Percentiles rank a stretch among this genome's conserved stretches.
Evolutionary conservation across 2,329 filamentous ascomycete species (phyloP).

Genomic region (Neodidymelliopsis sp.): DNA sequence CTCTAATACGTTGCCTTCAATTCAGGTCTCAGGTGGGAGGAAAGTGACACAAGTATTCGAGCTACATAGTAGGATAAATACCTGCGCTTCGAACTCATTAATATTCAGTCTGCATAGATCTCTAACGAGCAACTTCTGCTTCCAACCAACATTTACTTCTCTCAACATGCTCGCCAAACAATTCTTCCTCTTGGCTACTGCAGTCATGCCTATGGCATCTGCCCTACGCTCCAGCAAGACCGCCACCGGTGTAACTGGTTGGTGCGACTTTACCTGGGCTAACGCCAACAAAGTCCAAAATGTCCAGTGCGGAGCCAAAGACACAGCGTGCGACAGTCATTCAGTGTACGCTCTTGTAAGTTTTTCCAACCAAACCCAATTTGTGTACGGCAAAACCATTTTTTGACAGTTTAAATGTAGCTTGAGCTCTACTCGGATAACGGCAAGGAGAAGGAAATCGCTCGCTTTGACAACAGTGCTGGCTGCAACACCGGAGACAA

Average conservation of each 20-base stretch:
- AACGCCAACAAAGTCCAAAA: slow-evolving; percentile 1
- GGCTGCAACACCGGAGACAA: neutral
- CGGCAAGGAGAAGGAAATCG: slow-evolving; percentile 4
- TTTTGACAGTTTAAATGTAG: too few relatives aligned
- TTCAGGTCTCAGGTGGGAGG: too few relatives aligned
- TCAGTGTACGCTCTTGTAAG: slow-evolving; percentile 1
- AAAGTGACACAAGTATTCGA: too few relatives aligned
- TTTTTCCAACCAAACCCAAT: neutral
- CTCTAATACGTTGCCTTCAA: neutral
- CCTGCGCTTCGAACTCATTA: too few relatives aligned
- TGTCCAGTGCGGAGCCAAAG: slow-evolving; percentile 6
- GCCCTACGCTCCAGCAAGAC: neutral
- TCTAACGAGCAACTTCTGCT: too few relatives aligned
- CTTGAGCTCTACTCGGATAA: slow-evolving; percentile 1
- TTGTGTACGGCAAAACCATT: too few relatives aligned
- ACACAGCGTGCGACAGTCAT: neutral
- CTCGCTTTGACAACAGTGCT: slow-evolving; percentile 2
- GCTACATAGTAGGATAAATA: neutral
- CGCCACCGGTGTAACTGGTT: neutral
- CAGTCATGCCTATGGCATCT: neutral
- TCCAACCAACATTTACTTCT: too few relatives aligned
- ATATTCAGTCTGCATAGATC: too few relatives aligned
- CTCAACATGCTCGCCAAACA: neutral
- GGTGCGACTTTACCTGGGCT: slow-evolving; percentile 6
- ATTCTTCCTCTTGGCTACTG: neutral